Conservation (phyloP, 225 moss, liverwort and hornwort species). For the Neckera pumila region DNA sequence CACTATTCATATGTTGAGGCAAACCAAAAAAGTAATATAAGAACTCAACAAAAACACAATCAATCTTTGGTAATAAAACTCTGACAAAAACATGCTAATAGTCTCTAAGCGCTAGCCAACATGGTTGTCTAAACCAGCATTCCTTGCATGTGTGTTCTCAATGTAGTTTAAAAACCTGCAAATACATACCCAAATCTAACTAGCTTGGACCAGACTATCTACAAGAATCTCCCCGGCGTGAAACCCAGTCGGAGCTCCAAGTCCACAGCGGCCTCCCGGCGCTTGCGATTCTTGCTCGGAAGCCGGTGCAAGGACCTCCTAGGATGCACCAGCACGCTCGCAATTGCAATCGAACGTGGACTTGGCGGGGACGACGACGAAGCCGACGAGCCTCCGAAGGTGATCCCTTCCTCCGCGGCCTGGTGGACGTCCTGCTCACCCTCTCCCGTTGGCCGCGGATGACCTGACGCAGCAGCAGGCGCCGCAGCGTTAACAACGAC, state of each 20-base stretch:
- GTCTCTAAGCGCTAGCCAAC: neutral
- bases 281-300: neutral
- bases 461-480: too few species aligned
- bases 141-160: neutral
- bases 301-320: neutral
- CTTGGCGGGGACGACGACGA: neutral
- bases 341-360: neutral
- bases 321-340: neutral
- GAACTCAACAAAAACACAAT: neutral
- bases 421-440: too few species aligned
- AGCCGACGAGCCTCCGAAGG: neutral
- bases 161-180: neutral
- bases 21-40: neutral
- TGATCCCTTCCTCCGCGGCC: neutral
- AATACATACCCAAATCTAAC: neutral
- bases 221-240: neutral
- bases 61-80: neutral
- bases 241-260: neutral
- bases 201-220: too few species aligned
- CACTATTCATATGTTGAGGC: too few species aligned
- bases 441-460: neutral
- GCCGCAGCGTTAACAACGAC: too few species aligned
- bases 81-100: neutral
- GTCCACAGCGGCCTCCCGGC: neutral
- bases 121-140: neutral